A percentile compares a stretch with the other conserved stretches of the same genome.
Conservation (phyloP, 2,329 filamentous ascomycete genomes). For the Xylariales sp. region DNA sequence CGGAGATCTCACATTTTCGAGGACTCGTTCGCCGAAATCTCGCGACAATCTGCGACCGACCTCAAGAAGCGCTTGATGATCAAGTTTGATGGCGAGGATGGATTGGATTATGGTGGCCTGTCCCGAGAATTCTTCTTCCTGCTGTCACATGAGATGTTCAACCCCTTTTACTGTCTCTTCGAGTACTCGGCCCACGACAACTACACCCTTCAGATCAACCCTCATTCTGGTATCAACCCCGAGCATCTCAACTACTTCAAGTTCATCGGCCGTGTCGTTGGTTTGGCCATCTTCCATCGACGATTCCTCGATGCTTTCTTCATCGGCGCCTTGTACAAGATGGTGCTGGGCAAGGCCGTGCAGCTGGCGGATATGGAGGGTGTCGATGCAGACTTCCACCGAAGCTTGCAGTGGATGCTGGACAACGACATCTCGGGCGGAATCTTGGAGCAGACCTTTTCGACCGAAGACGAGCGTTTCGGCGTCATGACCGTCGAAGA, state of each 20-base stretch:
- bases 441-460: slow-evolving; percentile 92
- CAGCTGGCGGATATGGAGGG: slow-evolving; percentile 95
- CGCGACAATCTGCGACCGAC: slow-evolving; percentile 90
- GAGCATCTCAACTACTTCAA: slow-evolving; percentile 99
- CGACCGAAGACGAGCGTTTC: slow-evolving; percentile 95
- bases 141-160: slow-evolving; percentile 99
- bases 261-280: slow-evolving; percentile 96
- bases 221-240: slow-evolving; percentile 97
- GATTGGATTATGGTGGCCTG: slow-evolving; percentile 94
- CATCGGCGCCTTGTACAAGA: slow-evolving; percentile 98
- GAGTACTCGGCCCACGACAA: slow-evolving; percentile 99
- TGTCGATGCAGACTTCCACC: slow-evolving; percentile 96
- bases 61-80: slow-evolving; percentile 99
- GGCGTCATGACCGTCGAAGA: slow-evolving; percentile 93
- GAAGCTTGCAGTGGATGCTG: slow-evolving; percentile 94
- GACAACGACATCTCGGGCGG: slow-evolving; percentile 94
- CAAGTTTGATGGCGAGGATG: slow-evolving; percentile 98
- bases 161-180: slow-evolving; percentile 98
- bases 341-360: slow-evolving; percentile 94
- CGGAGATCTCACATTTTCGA: slow-evolving; percentile 96
- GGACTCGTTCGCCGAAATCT: slow-evolving; percentile 97
- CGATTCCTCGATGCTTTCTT: slow-evolving; percentile 98
- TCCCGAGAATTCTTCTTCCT: slow-evolving; percentile 99
- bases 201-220: slow-evolving; percentile 99
- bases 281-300: slow-evolving; percentile 94